phyloP scores from a whole-genome alignment of 306 rosid species.

The Vicia sativa region DNA sequence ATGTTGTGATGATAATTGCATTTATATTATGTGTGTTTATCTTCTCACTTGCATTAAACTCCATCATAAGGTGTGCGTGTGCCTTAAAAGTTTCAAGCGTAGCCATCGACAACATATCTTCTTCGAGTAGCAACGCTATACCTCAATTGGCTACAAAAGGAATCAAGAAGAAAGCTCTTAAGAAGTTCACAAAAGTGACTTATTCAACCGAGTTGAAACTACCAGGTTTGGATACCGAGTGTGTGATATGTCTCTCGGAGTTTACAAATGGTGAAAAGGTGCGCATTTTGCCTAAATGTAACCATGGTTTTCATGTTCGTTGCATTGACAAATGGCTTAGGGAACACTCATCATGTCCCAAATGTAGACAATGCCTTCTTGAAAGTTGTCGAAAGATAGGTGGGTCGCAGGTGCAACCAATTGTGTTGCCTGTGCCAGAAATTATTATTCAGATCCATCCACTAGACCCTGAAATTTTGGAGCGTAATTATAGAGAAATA shows the following conservation, averaged over 20 bases:
- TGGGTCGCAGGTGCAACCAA: slow-evolving; percentile 42
- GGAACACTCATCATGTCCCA: slow-evolving; percentile 87
- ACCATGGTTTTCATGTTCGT: slow-evolving; percentile 80
- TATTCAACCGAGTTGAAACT: slow-evolving; percentile 57
- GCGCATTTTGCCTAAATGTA: slow-evolving; percentile 76
- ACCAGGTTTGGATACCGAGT: slow-evolving; percentile 64
- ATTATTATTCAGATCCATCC: slow-evolving; percentile 52
- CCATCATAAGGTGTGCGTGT: slow-evolving; percentile 79
- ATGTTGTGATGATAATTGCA: slow-evolving; percentile 80
- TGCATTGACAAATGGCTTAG: slow-evolving; percentile 91
- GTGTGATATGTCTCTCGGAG: slow-evolving; percentile 75
- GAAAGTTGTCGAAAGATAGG: slow-evolving; percentile 70
- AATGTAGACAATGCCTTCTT: slow-evolving; percentile 75
- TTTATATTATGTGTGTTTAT: slow-evolving; percentile 78
- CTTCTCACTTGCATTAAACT: slow-evolving; percentile 77
- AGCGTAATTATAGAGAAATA: slow-evolving; percentile 37
- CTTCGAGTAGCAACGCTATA: slow-evolving; percentile 3
- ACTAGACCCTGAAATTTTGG: slow-evolving; percentile 57
- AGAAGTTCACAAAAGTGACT: slow-evolving; percentile 56
- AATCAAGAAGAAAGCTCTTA: slow-evolving; percentile 70
- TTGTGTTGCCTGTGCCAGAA: slow-evolving; percentile 42
- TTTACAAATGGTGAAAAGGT: slow-evolving; percentile 60
- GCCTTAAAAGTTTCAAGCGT: slow-evolving; percentile 57
- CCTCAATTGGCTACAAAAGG: slow-evolving; percentile 50
- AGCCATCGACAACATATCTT: slow-evolving; percentile 40